Conservation (phyloP, 441 rosid genomes). For the Hura crepitans region DNA sequence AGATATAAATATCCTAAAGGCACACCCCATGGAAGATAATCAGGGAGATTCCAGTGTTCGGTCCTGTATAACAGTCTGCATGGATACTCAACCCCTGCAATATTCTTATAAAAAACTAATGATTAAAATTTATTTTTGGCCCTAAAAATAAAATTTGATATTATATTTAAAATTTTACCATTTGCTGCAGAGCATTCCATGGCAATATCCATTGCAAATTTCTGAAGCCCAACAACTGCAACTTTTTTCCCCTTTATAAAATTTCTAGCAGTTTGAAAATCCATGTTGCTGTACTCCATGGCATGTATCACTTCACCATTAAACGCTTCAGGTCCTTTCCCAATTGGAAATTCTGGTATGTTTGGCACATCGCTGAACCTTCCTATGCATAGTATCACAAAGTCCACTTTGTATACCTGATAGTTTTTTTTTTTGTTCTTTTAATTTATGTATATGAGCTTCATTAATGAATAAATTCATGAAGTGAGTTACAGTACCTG, state of each 20-base stretch:
- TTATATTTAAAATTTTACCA: conserved; percentile 25
- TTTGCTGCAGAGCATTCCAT: conserved; percentile 38
- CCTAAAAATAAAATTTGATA: not conserved
- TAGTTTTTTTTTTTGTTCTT: not conserved
- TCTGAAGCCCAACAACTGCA: conserved; percentile 41
- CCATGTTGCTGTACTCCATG: conserved; percentile 36
- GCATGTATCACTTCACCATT: conserved; percentile 42
- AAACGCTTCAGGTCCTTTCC: conserved; percentile 45
- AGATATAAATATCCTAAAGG: conserved; percentile 31
- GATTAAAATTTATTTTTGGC: not conserved
- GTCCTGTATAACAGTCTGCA: conserved; percentile 40
- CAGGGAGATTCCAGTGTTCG: conserved; percentile 41
- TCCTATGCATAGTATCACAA: conserved; percentile 24
- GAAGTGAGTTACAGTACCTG: conserved; percentile 12
- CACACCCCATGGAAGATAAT: conserved; percentile 37
- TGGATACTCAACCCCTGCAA: conserved; percentile 26
- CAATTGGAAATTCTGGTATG: conserved; percentile 42
- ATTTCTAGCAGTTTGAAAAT: conserved; percentile 19
- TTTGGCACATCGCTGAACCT: conserved; percentile 29
- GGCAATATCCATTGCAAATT: conserved; percentile 47
- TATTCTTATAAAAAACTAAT: not conserved
- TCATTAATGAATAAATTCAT: not conserved
- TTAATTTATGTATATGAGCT: not conserved
- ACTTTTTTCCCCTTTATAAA: conserved; percentile 37
- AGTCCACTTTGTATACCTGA: conserved; percentile 23